phyloP scores from a whole-genome alignment of 2,329 filamentous ascomycete species.

The Dendryphion nanum region DNA sequence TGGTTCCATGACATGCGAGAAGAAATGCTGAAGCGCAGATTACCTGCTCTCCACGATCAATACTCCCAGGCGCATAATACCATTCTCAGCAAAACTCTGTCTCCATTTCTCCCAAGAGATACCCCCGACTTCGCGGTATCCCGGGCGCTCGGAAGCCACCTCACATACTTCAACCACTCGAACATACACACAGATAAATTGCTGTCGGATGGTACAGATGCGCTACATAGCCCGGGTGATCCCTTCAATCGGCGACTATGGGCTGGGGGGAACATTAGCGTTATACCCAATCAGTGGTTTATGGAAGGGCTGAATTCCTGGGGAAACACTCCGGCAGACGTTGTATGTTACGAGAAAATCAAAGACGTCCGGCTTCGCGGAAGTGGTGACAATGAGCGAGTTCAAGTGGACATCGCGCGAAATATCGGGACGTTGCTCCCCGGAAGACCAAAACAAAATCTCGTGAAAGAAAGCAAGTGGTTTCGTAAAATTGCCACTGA shows the following conservation, averaged over 20 bases:
- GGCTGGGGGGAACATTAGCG: constrained; percentile 74
- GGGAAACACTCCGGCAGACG: constrained; percentile 6
- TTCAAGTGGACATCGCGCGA: constrained; percentile 62
- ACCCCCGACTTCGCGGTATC: background rate
- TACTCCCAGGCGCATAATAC: background rate
- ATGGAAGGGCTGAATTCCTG: constrained; percentile 8
- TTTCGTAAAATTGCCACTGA: constrained; percentile 52
- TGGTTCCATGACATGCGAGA: background rate
- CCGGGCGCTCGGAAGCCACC: constrained; percentile 70
- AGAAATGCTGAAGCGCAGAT: background rate
- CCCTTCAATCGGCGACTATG: constrained; percentile 80
- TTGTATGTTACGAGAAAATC: constrained; percentile 46
- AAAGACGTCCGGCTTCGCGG: constrained; percentile 52
- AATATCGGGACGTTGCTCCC: background rate
- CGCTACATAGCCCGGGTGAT: constrained; percentile 69
- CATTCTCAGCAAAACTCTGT: background rate
- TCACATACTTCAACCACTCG: constrained; percentile 85
- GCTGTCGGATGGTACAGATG: constrained; percentile 80
- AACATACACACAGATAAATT: constrained; percentile 61
- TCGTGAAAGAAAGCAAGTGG: background rate
- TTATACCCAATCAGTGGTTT: constrained; percentile 32
- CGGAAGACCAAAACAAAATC: background rate
- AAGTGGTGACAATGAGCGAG: constrained; percentile 46
- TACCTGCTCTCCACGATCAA: background rate
- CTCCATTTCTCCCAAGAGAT: background rate